Percentiles rank a stretch among this genome's conserved stretches.
phyloP scores from a whole-genome alignment of 345 rosid genomes.

The Ceriops tagal region DNA sequence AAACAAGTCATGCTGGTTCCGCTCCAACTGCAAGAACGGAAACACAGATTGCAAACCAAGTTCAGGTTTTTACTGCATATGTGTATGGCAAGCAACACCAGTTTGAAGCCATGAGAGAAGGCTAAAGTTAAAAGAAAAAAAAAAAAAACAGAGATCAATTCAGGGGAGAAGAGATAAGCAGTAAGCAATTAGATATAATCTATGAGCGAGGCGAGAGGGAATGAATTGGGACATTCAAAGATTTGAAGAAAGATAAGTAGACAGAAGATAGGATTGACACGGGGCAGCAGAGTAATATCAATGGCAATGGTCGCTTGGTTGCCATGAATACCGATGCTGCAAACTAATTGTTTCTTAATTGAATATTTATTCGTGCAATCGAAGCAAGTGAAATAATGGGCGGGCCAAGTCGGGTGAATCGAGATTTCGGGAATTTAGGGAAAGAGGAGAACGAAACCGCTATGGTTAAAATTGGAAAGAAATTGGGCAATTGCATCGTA shows the following conservation, averaged over 20 bases:
- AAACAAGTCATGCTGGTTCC: slow-evolving; percentile 11
- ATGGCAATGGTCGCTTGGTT: neutral
- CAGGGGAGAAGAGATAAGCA: too few relatives aligned
- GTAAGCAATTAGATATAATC: too few relatives aligned
- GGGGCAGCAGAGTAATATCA: neutral
- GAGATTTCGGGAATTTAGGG: neutral
- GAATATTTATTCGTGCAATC: neutral
- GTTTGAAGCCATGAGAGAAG: neutral
- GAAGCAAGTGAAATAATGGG: neutral
- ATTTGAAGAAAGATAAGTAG: neutral
- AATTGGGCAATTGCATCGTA: neutral
- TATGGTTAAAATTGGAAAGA: neutral
- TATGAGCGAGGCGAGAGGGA: neutral
- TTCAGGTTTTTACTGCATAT: neutral
- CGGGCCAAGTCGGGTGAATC: neutral
- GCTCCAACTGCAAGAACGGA: slow-evolving; percentile 3
- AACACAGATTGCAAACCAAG: neutral
- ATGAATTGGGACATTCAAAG: neutral
- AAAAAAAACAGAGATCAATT: too few relatives aligned
- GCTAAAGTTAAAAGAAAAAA: neutral
- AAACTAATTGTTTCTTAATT: neutral
- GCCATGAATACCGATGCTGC: neutral
- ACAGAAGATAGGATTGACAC: neutral
- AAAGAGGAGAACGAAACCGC: neutral
- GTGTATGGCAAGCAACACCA: neutral